phyloP scores from a whole-genome alignment of 225 moss, liverwort and hornwort species.

The Thuidium tamariscinum region DNA sequence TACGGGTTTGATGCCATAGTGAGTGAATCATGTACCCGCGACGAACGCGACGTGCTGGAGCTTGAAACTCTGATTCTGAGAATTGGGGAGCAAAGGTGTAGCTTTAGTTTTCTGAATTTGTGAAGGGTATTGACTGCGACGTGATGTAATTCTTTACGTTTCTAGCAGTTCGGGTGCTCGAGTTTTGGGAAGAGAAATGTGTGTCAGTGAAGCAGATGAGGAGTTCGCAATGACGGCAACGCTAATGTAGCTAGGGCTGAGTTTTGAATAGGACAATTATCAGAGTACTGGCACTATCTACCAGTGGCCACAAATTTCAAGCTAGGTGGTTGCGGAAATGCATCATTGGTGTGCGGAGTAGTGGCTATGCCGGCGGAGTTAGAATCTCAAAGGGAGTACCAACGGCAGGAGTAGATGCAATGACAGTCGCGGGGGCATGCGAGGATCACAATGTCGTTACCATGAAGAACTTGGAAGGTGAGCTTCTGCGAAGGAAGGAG shows the following conservation, averaged over 20 bases:
- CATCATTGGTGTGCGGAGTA: background rate
- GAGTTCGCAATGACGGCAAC: background rate
- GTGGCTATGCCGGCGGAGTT: background rate
- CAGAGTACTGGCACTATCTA: background rate
- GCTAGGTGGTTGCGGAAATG: background rate
- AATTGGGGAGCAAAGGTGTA: background rate
- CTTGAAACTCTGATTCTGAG: background rate
- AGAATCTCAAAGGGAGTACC: background rate
- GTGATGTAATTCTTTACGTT: background rate
- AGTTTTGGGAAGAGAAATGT: background rate
- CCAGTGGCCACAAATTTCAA: background rate
- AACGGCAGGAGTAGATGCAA: background rate
- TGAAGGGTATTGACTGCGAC: background rate
- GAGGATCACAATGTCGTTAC: background rate
- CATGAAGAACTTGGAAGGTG: conserved; percentile 14
- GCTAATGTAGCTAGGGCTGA: background rate
- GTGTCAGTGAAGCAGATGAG: background rate
- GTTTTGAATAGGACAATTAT: background rate
- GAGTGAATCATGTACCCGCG: background rate
- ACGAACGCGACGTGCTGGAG: background rate
- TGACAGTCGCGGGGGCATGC: conserved; percentile 27
- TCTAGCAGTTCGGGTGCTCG: background rate
- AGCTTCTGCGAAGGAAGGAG: conserved; percentile 11
- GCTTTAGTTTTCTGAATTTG: too few species aligned
- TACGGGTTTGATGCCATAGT: background rate